These are phyloP conservation scores for Zelopaecilomyces penicillatus DNA, from an alignment of 2,329 filamentous ascomycete genomes.

Conservation along the genomic window DNA sequence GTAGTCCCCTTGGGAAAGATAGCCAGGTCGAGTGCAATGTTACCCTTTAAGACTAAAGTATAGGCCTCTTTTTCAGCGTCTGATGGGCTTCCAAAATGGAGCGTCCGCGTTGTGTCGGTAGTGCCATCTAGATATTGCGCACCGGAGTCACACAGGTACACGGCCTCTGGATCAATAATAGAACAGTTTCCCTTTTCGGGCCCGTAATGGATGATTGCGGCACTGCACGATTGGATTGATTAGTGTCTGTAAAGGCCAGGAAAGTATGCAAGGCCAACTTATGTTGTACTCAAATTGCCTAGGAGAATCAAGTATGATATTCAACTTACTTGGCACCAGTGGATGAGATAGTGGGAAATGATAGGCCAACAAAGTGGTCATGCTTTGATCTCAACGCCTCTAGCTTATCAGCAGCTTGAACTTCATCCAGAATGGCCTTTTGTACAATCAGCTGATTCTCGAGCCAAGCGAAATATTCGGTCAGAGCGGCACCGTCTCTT, in stretches of 20 bases:
- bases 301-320: conserved; percentile 4
- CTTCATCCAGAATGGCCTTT: conserved; percentile 71
- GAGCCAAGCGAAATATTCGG: conserved; percentile 92
- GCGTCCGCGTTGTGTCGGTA: conserved; percentile 87
- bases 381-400: conserved; percentile 62
- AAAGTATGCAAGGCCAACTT: too few species aligned
- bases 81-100: conserved; percentile 83
- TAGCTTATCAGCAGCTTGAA: conserved; percentile 84
- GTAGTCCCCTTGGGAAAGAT: conserved; percentile 93
- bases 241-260: neutral
- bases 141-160: conserved; percentile 95
- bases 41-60: conserved; percentile 88
- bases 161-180: conserved; percentile 69
- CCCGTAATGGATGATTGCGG: conserved; percentile 92
- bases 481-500: conserved; percentile 83
- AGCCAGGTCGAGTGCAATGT: conserved; percentile 78
- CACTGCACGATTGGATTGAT: conserved; percentile 42
- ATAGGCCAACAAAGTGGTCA: conserved; percentile 76
- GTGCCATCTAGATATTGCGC: conserved; percentile 96
- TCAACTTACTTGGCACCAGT: conserved; percentile 63
- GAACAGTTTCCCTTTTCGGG: conserved; percentile 77
- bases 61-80: conserved; percentile 81
- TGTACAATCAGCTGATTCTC: conserved; percentile 77
- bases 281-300: too few species aligned
- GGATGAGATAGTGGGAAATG: conserved; percentile 92